Percentiles rank a stretch among this genome's conserved stretches.
phyloP scores from a whole-genome alignment of 148 eudicot species.

The Rhododendron henanense region DNA sequence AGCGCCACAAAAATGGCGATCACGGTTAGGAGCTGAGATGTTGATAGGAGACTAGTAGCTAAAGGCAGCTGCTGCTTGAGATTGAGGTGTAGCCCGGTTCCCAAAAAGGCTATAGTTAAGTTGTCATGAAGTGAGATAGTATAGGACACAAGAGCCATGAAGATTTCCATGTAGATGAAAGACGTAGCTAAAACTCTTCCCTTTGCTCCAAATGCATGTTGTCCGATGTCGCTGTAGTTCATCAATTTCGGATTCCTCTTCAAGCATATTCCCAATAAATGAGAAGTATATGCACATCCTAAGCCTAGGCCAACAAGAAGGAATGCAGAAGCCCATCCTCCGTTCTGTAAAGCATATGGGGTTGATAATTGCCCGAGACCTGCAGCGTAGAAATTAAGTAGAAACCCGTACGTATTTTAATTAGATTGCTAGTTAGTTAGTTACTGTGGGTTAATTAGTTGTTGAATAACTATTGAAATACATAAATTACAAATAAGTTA shows the following conservation, averaged over 20 bases:
- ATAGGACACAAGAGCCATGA: slow-evolving; percentile 80
- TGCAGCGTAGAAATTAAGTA: slow-evolving; percentile 11
- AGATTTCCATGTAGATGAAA: slow-evolving; percentile 64
- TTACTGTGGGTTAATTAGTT: too few relatives aligned
- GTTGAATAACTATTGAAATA: too few relatives aligned
- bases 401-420: not conserved
- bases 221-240: slow-evolving; percentile 69
- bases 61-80: slow-evolving; percentile 12
- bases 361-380: slow-evolving; percentile 79
- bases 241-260: slow-evolving; percentile 38
- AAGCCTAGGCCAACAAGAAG: slow-evolving; percentile 58
- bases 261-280: slow-evolving; percentile 72
- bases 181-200: slow-evolving; percentile 48
- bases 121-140: slow-evolving; percentile 87
- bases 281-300: slow-evolving; percentile 53
- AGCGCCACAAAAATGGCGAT: slow-evolving; percentile 63
- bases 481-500: too few relatives aligned
- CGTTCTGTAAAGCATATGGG: slow-evolving; percentile 63
- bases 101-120: slow-evolving; percentile 38
- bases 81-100: slow-evolving; percentile 17
- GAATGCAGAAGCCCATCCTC: slow-evolving; percentile 67
- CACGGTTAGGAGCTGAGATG: slow-evolving; percentile 54
- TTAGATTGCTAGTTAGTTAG: not conserved
- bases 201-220: slow-evolving; percentile 52
- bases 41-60: slow-evolving; percentile 17